phyloP scores from a whole-genome alignment of 441 rosid genomes.

The Breynia disticha region DNA sequence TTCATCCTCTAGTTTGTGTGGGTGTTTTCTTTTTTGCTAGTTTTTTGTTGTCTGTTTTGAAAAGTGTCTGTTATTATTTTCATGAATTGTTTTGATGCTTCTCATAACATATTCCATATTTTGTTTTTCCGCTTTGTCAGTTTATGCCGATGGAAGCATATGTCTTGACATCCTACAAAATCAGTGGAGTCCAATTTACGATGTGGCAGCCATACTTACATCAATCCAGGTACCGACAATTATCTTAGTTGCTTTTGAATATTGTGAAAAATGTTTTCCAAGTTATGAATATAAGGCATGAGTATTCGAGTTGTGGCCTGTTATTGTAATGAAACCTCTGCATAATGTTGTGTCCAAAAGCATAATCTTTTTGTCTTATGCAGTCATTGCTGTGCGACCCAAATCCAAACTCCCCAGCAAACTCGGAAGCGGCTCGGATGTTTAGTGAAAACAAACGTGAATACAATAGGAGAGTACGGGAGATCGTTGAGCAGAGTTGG shows the following conservation, averaged over 20 bases:
- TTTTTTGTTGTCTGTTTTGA: not conserved
- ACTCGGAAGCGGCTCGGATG: slow-evolving; percentile 33
- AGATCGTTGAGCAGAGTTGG: slow-evolving; percentile 39
- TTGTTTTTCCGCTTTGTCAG: slow-evolving; percentile 20
- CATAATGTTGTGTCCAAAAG: not conserved
- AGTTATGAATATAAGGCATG: too few species aligned
- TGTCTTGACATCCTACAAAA: slow-evolving; percentile 78
- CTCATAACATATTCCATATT: not conserved
- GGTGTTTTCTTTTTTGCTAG: not conserved
- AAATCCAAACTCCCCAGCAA: slow-evolving; percentile 36
- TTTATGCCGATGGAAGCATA: slow-evolving; percentile 77
- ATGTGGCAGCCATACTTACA: slow-evolving; percentile 83
- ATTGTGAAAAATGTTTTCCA: too few species aligned
- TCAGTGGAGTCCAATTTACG: slow-evolving; percentile 81
- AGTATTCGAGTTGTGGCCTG: too few species aligned
- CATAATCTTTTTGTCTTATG: not conserved
- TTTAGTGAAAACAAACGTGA: slow-evolving; percentile 35
- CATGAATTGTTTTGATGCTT: not conserved
- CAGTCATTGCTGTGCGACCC: slow-evolving; percentile 35
- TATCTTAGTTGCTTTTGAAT: not conserved
- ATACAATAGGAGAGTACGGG: slow-evolving; percentile 33
- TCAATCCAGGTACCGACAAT: slow-evolving; percentile 49
- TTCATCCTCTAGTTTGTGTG: not conserved
- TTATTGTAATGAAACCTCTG: too few species aligned
- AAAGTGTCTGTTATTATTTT: not conserved